Conservation (phyloP, 2,329 filamentous ascomycete species). For the Alternaria ventricosa region DNA sequence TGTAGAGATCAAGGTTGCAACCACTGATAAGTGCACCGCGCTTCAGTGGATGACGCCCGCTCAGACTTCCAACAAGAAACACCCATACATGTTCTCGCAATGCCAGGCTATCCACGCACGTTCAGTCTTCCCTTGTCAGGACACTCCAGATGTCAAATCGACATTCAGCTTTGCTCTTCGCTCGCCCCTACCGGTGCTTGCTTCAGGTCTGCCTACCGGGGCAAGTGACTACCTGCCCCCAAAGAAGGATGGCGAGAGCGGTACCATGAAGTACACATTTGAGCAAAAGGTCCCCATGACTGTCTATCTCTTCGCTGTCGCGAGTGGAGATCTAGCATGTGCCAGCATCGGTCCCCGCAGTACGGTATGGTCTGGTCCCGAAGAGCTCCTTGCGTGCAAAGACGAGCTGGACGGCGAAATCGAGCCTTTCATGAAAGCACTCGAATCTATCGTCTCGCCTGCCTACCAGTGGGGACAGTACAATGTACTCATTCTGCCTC, state of each 20-base stretch:
- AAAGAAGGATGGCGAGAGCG: conserved; percentile 60
- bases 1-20: conserved; percentile 65
- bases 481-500: conserved; percentile 88
- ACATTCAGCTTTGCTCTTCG: conserved; percentile 88
- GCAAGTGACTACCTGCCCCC: conserved; percentile 57
- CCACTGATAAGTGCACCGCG: conserved; percentile 87
- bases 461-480: conserved; percentile 90
- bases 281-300: conserved; percentile 92
- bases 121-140: conserved; percentile 94
- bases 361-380: conserved; percentile 84
- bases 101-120: conserved; percentile 96
- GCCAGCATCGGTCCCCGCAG: conserved; percentile 88
- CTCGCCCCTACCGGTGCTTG: conserved; percentile 87
- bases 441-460: conserved; percentile 80
- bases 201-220: conserved; percentile 75
- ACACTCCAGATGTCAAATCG: conserved; percentile 97
- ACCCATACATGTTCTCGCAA: conserved; percentile 98
- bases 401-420: conserved; percentile 93
- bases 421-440: conserved; percentile 87
- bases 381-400: conserved; percentile 81
- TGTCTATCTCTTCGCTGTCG: conserved; percentile 92
- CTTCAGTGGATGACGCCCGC: conserved; percentile 93
- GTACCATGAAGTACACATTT: conserved; percentile 76
- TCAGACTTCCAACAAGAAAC: conserved; percentile 94
- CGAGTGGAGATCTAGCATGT: conserved; percentile 79